phyloP scores from a whole-genome alignment of 2,329 filamentous ascomycete genomes.

The Xylaria sp. region DNA sequence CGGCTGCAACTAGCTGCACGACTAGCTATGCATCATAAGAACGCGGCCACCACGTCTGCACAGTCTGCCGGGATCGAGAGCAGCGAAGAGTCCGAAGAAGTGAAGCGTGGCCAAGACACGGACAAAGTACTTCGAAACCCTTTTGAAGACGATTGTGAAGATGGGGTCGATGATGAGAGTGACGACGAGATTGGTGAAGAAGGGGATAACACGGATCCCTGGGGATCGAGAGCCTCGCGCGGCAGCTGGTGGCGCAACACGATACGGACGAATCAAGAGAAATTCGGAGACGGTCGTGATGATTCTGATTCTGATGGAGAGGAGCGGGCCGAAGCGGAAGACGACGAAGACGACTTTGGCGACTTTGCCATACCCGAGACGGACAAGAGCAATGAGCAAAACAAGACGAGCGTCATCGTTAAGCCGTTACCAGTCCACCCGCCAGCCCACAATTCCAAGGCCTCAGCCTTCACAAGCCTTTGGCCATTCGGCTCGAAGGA shows the following conservation, averaged over 20 bases:
- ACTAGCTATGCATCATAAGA: conserved; percentile 69
- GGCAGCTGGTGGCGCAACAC: conserved; percentile 48
- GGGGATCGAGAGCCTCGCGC: conserved; percentile 30
- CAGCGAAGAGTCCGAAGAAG: conserved; percentile 35
- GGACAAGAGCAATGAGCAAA: conserved; percentile 30
- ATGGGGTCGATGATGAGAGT: conserved; percentile 47
- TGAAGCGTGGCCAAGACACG: conserved; percentile 19
- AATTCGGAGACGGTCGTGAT: conserved; percentile 39
- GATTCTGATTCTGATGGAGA: conserved; percentile 42
- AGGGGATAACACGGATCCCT: conserved; percentile 35
- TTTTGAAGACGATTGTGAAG: conserved; percentile 43
- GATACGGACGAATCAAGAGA: conserved; percentile 31
- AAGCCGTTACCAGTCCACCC: conserved; percentile 53
- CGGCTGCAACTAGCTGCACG: conserved; percentile 86
- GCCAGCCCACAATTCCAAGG: conserved; percentile 35
- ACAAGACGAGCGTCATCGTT: conserved; percentile 39
- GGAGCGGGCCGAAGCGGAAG: conserved; percentile 19
- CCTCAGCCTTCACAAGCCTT: conserved; percentile 44
- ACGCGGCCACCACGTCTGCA: conserved; percentile 41
- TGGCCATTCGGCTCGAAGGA: conserved; percentile 47
- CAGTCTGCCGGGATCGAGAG: conserved; percentile 38
- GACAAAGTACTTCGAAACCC: conserved; percentile 30
- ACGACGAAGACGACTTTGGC: conserved; percentile 45
- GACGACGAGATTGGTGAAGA: conserved; percentile 35
- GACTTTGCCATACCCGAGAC: conserved; percentile 63